Conservation (phyloP, 768 basidiomycete species). For the Tremella yokohamensis region DNA sequence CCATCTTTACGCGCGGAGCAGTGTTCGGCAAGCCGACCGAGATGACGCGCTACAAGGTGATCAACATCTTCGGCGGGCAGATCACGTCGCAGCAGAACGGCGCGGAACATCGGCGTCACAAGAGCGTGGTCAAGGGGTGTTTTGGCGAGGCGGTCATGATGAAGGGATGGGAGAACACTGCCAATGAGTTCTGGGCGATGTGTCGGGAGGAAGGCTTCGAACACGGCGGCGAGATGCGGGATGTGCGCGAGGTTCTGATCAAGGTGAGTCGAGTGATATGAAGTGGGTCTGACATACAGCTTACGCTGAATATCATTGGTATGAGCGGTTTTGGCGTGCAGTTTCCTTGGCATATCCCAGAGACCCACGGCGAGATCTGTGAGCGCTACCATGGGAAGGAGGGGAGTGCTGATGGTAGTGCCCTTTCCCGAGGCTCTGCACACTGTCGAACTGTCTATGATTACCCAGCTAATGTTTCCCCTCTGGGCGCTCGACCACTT, state of each 20-base stretch:
- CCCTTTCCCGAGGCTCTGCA: constrained; percentile 27
- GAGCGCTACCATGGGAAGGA: constrained; percentile 1
- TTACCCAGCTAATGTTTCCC: constrained; percentile 18
- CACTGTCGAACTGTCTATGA: constrained; percentile 19
- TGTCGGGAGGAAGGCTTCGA: constrained; percentile 12
- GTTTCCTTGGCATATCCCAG: constrained; percentile 18
- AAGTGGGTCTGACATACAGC: constrained; percentile 3
- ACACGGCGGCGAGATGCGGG: constrained; percentile 16
- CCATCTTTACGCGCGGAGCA: constrained; percentile 9
- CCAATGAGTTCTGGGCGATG: constrained; percentile 12
- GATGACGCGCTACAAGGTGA: constrained; percentile 20
- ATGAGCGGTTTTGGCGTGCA: constrained; percentile 16
- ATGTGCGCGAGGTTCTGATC: constrained; percentile 12
- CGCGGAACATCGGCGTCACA: constrained; percentile 25
- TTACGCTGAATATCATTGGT: constrained; percentile 30
- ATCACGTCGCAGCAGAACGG: constrained; percentile 24
- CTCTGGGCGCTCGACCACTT: constrained; percentile 17
- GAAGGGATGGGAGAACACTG: constrained; percentile 23
- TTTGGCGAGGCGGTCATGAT: constrained; percentile 25
- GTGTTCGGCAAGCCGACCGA: constrained; percentile 19
- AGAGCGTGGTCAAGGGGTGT: constrained; percentile 24
- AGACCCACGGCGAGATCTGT: constrained; percentile 18
- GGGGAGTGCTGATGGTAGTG: constrained; percentile 10
- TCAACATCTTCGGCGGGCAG: constrained; percentile 29
- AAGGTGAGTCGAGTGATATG: constrained; percentile 13